Percentiles rank a stretch among this genome's conserved stretches.
Evolutionary conservation across 2,329 filamentous ascomycete species (phyloP).

Genomic region (Ambrosiella beaveri): DNA sequence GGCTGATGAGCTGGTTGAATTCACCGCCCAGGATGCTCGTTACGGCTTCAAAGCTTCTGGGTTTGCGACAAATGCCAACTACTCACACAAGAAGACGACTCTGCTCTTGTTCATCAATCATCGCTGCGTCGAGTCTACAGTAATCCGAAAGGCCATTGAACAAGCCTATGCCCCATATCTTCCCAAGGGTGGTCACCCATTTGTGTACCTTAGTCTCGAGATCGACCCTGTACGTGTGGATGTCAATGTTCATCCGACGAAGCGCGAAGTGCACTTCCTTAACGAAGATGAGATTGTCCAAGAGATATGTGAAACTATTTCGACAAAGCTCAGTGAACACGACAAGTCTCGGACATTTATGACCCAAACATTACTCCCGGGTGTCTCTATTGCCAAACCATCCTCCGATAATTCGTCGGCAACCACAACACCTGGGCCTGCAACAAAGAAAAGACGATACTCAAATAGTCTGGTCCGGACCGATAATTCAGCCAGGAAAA

Average conservation of each 20-base stretch:
- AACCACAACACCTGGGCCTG: conserved; percentile 19
- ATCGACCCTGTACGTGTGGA: conserved; percentile 87
- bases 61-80: conserved; percentile 82
- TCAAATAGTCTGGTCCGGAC: conserved; percentile 75
- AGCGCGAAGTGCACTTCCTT: conserved; percentile 89
- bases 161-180: conserved; percentile 76
- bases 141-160: conserved; percentile 78
- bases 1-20: conserved; percentile 73
- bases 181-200: conserved; percentile 87
- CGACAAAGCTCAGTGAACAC: conserved; percentile 62
- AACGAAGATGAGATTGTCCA: conserved; percentile 95
- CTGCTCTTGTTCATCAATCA: conserved; percentile 93
- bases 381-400: conserved; percentile 26
- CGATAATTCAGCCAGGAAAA: conserved; percentile 77
- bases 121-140: conserved; percentile 74
- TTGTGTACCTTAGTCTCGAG: conserved; percentile 78
- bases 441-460: conserved; percentile 24
- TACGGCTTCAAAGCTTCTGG: conserved; percentile 75
- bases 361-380: conserved; percentile 77
- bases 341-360: conserved; percentile 89
- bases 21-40: conserved; percentile 52
- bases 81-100: conserved; percentile 76
- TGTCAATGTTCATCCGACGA: conserved; percentile 95
- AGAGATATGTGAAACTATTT: conserved; percentile 63
- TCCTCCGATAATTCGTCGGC: conserved; percentile 15